Evolutionary conservation across 2,329 filamentous ascomycete species (phyloP).

Genomic region (Talaromyces sp.): DNA sequence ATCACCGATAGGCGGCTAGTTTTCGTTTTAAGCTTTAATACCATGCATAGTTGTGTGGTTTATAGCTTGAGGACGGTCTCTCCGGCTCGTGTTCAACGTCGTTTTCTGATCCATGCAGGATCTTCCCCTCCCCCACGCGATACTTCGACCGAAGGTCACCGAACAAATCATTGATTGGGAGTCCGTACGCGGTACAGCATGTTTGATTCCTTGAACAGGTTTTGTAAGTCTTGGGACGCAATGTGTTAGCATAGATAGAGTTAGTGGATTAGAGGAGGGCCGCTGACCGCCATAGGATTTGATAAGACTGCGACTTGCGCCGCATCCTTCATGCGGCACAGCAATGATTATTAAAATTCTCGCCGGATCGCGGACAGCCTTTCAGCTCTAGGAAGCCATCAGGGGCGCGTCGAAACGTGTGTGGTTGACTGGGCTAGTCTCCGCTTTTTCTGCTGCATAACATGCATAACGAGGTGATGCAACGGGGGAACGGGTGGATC

Average conservation of each 20-base stretch:
- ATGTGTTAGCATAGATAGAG: not conserved
- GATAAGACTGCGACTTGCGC: constrained; percentile 4
- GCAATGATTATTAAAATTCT: constrained; percentile 1
- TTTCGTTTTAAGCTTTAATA: not conserved
- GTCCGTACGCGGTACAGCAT: not conserved
- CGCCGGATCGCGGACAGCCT: constrained; percentile 1
- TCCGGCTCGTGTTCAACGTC: constrained; percentile 1
- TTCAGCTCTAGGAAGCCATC: constrained; percentile 8
- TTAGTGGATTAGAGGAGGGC: not conserved
- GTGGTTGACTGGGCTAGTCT: not conserved
- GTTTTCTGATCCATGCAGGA: not conserved
- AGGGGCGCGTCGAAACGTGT: constrained; percentile 11
- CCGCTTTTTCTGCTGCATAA: constrained; percentile 14
- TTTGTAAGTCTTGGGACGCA: not conserved
- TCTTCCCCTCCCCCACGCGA: not conserved
- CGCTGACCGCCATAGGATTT: not conserved
- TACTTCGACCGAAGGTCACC: not conserved
- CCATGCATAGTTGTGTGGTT: not conserved
- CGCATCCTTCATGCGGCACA: constrained; percentile 4
- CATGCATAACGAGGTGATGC: constrained; percentile 9
- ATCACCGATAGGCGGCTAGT: not conserved
- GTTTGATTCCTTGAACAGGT: not conserved
- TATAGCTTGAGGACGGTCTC: not conserved
- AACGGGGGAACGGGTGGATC: constrained; percentile 14
- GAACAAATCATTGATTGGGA: not conserved